Evolutionary conservation across 164 flowering plant genomes (phyloP), one percentile per base, ranked within the genome.

Genomic region (Warburgia ugandensis): DNA sequence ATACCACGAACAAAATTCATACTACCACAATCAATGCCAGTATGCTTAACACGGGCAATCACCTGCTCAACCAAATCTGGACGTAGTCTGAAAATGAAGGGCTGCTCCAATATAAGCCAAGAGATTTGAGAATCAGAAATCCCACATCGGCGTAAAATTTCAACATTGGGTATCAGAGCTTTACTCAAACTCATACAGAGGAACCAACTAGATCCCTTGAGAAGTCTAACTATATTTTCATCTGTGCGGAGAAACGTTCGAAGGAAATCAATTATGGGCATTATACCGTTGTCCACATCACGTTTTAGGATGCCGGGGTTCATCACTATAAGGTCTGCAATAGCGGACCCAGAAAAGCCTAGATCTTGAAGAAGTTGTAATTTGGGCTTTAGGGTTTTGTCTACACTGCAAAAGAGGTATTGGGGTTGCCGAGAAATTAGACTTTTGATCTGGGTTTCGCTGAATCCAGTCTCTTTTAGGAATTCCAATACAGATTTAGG

Each of bases 11-110:
- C 26, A 10, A 46, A 56, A 32, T 22, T 10, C 26, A 21, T 29
- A 28, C 53, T 35, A 29, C 28, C 51, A 12, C 12, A 42, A 27
- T 48, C 29, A 1, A 56, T 33, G 23, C 60, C 53, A 11, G 48
- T 33, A 26, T 56, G 20, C 43, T 33, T 20, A 11, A 39, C 52
- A 26, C 20, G 17, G 17, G 30, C 26, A 17, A 38, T 21, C 27
- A 17, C 9, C 21, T 48, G 7, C 32, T 48, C 29, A 5, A 56
- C 17, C 38, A 23, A 16, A 11, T n/a, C 36, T 19, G 37, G 36
- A 9, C n/a, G n/a, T 32, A 25, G 13, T 29, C 44, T 23, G n/a
- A n/a, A n/a, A n/a, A n/a, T n/a, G n/a, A n/a, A n/a, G n/a, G n/a
- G n/a, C n/a, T n/a, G n/a, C n/a, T n/a, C n/a, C n/a, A n/a, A n/a